Conservation (phyloP, 305 asterid species). For the Solanum aculeatissimum region DNA sequence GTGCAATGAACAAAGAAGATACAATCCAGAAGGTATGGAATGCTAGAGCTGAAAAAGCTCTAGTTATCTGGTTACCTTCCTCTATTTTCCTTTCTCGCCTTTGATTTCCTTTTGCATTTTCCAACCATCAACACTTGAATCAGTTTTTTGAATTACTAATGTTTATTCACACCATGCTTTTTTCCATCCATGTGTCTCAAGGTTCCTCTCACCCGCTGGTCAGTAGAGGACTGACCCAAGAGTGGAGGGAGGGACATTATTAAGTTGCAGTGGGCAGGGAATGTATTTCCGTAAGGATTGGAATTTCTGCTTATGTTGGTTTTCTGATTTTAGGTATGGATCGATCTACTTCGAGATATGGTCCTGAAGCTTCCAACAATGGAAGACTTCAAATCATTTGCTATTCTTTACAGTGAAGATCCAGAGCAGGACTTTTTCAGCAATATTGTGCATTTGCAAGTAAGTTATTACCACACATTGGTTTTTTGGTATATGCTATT, state of each 20-base stretch:
- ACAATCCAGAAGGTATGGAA: slow-evolving; percentile 58
- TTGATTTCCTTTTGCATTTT: neutral
- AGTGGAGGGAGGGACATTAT: neutral
- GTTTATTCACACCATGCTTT: neutral
- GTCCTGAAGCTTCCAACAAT: slow-evolving; percentile 71
- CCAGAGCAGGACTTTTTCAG: slow-evolving; percentile 88
- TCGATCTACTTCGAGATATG: slow-evolving; percentile 83
- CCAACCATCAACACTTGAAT: neutral
- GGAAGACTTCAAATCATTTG: slow-evolving; percentile 52
- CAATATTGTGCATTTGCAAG: slow-evolving; percentile 86
- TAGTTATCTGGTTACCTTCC: neutral
- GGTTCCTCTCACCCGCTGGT: neutral
- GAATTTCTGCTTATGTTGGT: neutral
- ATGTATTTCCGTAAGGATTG: neutral
- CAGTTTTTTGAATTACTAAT: neutral
- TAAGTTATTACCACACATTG: slow-evolving; percentile 10
- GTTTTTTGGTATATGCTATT: neutral
- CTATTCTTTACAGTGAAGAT: slow-evolving; percentile 58
- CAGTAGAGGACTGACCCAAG: neutral
- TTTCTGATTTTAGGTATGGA: slow-evolving; percentile 58
- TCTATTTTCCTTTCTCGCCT: neutral
- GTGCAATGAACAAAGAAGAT: slow-evolving; percentile 71
- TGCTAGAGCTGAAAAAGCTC: neutral
- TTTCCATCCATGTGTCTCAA: neutral
- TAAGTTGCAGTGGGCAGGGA: neutral